Base-by-base conservation (phyloP, 805 yeast species). In the Kregervanrija delftensis region DNA sequence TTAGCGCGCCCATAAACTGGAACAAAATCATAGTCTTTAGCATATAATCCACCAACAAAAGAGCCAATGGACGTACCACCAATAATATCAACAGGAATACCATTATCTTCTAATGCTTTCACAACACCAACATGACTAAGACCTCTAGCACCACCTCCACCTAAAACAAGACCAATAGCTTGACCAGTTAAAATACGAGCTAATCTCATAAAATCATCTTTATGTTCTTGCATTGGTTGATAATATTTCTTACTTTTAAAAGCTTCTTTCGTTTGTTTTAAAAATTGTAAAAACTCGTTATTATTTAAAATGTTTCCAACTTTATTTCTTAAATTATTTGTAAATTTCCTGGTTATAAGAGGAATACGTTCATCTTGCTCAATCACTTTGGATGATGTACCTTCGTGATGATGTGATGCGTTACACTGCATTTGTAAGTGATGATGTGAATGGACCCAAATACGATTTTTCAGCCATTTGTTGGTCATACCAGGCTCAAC, bases 81-180 rank as follows among this genome's bases (percentile, higher is more conserved):
- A 41, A 91, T 77, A 49, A 90, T 69, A 64, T 91, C 99, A 33
- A 93, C 81, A 0, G 99, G 99, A 11, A 91, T 85, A 0, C 97
- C 97, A 44, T 81, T 79, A 50, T 86, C 95, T 60, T 91, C 98
- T 9, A 91, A 66, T 0, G 97, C 96, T 41, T 80, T 78, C n/a
- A 91, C 76, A 3, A 93, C 83, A 3, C 99, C 99, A 35, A 91
- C 72, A 60, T 91, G 99, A 11, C 96, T 77, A 11, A 91, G 72
- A 1, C 99, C 99, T 53, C 98, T 72, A 0, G 98, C 96, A 37
- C 99, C 99, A 35, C 99, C 99, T 11, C 99, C 99, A 6, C 99
- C 99, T 3, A 91, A 69, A 5, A 91, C 97, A 14, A 93, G 68
- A 0, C 98, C 99, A 35, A 93, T 86, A 0, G 96, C 96, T 59